phyloP scores from a whole-genome alignment of 768 basidiomycete genomes.

The Botryobasidium botryosum region DNA sequence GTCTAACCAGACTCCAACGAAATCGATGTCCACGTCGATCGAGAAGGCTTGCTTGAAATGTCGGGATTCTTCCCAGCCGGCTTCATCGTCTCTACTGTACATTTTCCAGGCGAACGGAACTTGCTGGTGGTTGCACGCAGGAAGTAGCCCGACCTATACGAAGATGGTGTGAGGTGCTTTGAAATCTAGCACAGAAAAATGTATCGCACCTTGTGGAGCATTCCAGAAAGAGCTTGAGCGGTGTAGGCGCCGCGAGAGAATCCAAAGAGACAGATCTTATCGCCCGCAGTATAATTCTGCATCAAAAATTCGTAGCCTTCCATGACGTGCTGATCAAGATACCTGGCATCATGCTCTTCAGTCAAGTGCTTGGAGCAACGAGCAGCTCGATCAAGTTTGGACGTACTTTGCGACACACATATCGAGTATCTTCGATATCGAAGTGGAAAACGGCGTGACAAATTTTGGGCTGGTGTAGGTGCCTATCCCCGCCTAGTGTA shows the following conservation, averaged over 20 bases:
- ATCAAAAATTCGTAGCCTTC: conserved; percentile 11
- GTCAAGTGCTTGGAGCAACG: too few species aligned
- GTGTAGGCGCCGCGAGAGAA: conserved; percentile 19
- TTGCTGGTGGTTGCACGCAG: conserved; percentile 10
- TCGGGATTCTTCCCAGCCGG: neutral
- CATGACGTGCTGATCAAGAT: neutral
- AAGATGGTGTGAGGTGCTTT: neutral
- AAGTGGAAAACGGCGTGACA: conserved; percentile 42
- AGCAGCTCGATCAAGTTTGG: conserved; percentile 27
- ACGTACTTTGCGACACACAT: conserved; percentile 62
- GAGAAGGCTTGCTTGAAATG: conserved; percentile 15
- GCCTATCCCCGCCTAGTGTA: conserved; percentile 29
- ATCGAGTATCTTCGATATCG: conserved; percentile 41
- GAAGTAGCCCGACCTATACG: conserved; percentile 20
- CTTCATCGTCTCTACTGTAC: too few species aligned
- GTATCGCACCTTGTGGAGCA: conserved; percentile 35
- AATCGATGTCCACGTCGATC: conserved; percentile 13
- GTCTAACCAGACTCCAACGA: conserved; percentile 15
- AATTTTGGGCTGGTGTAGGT: conserved; percentile 40
- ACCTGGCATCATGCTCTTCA: neutral
- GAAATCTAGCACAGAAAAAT: neutral
- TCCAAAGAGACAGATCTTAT: conserved; percentile 20
- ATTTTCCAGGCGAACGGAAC: conserved; percentile 12
- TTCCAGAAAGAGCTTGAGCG: conserved; percentile 15
- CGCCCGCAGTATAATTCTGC: conserved; percentile 14